phyloP scores from a whole-genome alignment of 495 filamentous ascomycete genomes.

The Aeminium ludgeri region DNA sequence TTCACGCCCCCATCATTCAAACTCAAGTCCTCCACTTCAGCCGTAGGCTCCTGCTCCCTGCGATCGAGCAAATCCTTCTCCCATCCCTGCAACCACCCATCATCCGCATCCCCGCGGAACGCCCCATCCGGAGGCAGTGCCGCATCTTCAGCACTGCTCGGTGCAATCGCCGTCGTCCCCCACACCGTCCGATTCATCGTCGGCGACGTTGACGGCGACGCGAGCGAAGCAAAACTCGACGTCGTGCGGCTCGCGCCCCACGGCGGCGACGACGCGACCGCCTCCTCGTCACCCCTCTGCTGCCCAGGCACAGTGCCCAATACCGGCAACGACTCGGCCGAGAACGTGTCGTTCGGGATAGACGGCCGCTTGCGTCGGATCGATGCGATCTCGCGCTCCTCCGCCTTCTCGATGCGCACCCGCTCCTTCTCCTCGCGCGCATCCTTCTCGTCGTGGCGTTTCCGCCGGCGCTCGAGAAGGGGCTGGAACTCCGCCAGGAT shows the following conservation, averaged over 20 bases:
- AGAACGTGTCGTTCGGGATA: conserved; percentile 18
- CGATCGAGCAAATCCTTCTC: conserved; percentile 47
- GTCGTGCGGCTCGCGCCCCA: conserved; percentile 29
- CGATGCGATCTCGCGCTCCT: conserved; percentile 34
- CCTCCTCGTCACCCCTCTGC: conserved; percentile 25
- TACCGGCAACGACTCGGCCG: conserved; percentile 46
- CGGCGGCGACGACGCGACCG: conserved; percentile 39
- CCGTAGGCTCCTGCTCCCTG: conserved; percentile 19
- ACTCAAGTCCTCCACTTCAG: conserved; percentile 19
- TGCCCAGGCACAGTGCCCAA: conserved; percentile 27
- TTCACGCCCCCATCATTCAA: conserved; percentile 10
- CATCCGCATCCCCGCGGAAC: conserved; percentile 31
- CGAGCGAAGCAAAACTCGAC: conserved; percentile 42
- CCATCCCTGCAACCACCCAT: conserved; percentile 75
- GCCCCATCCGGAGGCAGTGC: conserved; percentile 14
- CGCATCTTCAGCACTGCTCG: conserved; percentile 29
- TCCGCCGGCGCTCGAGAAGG: conserved; percentile 66
- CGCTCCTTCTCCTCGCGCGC: conserved; percentile 79
- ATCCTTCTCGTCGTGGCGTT: conserved; percentile 73
- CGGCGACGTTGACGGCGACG: conserved; percentile 64
- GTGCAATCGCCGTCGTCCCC: conserved; percentile 55
- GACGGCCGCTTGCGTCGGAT: conserved; percentile 22
- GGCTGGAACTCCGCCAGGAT: conserved; percentile 53
- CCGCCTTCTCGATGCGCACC: conserved; percentile 66
- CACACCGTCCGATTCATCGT: conserved; percentile 63